Base-by-base conservation (phyloP, 345 rosid genomes). In the Atalantia buxifolia region DNA sequence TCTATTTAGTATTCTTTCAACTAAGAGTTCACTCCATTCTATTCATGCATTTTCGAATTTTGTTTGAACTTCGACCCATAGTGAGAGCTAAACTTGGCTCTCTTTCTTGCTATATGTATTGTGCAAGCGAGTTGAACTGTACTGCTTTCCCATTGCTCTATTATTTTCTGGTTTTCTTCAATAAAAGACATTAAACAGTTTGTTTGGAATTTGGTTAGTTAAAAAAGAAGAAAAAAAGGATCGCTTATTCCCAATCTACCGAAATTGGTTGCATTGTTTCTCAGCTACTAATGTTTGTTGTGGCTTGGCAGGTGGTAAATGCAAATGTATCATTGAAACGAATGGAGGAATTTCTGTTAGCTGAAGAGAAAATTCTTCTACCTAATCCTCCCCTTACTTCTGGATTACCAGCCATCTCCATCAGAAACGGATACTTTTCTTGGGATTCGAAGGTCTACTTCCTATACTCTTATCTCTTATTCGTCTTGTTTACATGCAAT, bases 291-390 rank as follows among this genome's bases (percentile, higher is more conserved):
- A 80, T 77, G 74, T 76, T 64, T 82, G 73, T 21, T 84, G 24
- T 73, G 21, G 25, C 80, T 77, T 74, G 33, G 72, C 85, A 96
- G 98, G 89, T 84, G 36, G 99, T 92, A 77, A 94, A 94, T 83
- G 99, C 99, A 71, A 91, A 92, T 86, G 99, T 96, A 69, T 96
- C 99, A 63, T 83, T 96, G 78, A 92, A 89, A 78, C 98, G 98
- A 77, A 76, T 96, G 85, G 99, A 96, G 89, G 99, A 94, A 80
- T 92, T 92, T 65, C 86, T 96, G 76, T 86, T 88, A 71, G 89
- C 94, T 36, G 99, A 96, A 76, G 99, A 96, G 87, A 90, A 98
- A 87, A 70, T 92, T 83, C 98, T 96, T 80, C 87, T 91, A 62
- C 99, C 95, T 24, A 96, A 96, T 80, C 97, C 97, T 74, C 98